Evolutionary conservation across 2,329 filamentous ascomycete genomes (phyloP).

Genomic region (Colletotrichum endophyticum): DNA sequence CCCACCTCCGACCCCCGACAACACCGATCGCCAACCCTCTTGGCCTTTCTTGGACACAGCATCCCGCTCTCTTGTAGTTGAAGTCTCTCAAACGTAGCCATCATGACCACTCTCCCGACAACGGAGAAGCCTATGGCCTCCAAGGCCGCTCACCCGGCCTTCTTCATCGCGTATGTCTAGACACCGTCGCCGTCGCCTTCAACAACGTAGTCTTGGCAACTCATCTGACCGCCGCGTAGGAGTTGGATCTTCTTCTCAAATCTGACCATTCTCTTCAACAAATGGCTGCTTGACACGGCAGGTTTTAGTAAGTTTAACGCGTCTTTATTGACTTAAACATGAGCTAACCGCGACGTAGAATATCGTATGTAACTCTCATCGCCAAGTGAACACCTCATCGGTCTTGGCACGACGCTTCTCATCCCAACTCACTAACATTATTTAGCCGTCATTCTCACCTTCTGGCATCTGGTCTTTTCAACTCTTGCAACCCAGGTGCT

Average conservation of each 20-base stretch:
- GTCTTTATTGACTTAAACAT: not conserved
- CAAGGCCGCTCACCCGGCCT: conserved; percentile 25
- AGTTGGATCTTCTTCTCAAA: conserved; percentile 88
- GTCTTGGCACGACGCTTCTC: not conserved
- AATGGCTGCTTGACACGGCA: conserved; percentile 80
- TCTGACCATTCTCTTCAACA: conserved; percentile 89
- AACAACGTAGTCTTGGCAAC: not conserved
- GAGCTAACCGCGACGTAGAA: conserved; percentile 33
- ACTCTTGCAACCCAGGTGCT: conserved; percentile 70
- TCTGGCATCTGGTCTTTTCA: conserved; percentile 72
- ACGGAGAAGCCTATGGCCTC: conserved; percentile 25
- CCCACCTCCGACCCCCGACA: not conserved
- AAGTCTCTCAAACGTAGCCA: not conserved
- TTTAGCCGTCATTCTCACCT: conserved; percentile 63
- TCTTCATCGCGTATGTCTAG: conserved; percentile 36
- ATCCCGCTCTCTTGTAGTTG: not conserved
- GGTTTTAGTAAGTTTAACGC: conserved; percentile 68
- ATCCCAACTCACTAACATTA: not conserved
- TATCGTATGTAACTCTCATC: conserved; percentile 45
- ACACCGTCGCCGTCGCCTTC: not conserved
- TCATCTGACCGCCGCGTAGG: conserved; percentile 32
- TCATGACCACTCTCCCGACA: conserved; percentile 20
- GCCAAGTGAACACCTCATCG: not conserved
- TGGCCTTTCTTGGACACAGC: conserved; percentile 9
- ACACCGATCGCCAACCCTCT: not conserved